phyloP scores from a whole-genome alignment of 371 early-diverging fungal genomes.

The Capniomyces stellatus region DNA sequence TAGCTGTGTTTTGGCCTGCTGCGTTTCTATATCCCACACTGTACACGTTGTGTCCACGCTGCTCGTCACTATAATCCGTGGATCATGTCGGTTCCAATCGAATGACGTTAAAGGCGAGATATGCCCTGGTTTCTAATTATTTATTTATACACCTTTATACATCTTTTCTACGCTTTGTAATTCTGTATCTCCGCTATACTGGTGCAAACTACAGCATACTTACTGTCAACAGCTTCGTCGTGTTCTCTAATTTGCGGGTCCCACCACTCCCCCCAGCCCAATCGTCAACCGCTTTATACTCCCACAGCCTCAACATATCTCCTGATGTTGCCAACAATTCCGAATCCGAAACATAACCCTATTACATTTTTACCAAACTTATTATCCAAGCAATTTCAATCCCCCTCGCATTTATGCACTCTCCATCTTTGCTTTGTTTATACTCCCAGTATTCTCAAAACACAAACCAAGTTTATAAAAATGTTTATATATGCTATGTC shows the following conservation, averaged over 20 bases:
- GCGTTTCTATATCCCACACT: conserved; percentile 88
- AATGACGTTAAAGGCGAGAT: conserved; percentile 84
- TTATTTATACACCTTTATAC: neutral
- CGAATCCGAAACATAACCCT: conserved; percentile 28
- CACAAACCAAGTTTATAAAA: too few relatives aligned
- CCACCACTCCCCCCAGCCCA: neutral
- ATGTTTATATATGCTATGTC: too few relatives aligned
- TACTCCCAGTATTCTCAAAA: neutral
- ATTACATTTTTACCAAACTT: neutral
- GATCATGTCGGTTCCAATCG: conserved; percentile 87
- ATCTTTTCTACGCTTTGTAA: neutral
- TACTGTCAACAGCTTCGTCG: neutral
- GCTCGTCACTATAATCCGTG: conserved; percentile 66
- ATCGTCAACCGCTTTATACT: conserved; percentile 25
- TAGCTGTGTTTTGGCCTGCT: conserved; percentile 87
- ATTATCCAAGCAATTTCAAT: neutral
- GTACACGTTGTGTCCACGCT: conserved; percentile 96
- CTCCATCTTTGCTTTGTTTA: neutral
- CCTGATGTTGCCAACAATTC: conserved; percentile 77
- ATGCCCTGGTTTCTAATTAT: conserved; percentile 23
- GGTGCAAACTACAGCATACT: neutral
- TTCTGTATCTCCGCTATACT: neutral
- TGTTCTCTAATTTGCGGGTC: neutral
- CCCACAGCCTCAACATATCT: conserved; percentile 76
- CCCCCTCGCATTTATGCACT: neutral